Evolutionary conservation across 2,329 filamentous ascomycete species (phyloP), one percentile per base, ranked within the genome.

Genomic region (Aspergillus alliaceus): DNA sequence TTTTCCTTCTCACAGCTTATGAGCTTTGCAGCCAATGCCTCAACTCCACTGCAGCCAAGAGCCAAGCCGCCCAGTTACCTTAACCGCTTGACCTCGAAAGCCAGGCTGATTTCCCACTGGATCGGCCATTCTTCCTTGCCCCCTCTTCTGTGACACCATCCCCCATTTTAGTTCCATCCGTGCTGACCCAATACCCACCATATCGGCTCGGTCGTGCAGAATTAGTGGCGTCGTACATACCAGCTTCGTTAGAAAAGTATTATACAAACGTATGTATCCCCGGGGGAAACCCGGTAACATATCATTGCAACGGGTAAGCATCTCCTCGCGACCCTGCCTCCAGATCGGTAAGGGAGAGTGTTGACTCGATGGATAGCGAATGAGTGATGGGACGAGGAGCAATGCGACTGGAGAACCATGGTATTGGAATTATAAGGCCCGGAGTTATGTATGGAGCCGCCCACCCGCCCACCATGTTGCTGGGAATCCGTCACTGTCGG

Each of bases 141-240:
- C 52, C 55, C 44, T 48, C 44, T 48, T 56, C 54, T 51, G 27
- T 49, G 31, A 39, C 44, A 48, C 44, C 27, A 48, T 48, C 44
- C 27, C 51, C 51, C 53, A 52, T 53, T 59, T 56, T 59, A 20
- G 44, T 22, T 35, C 40, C 49, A 51, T 57, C 54, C 40, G 52
- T 31, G 48, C 53, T 51, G 53, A 50, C 55, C 60, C 62, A 60
- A 58, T 55, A 60, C 54, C 62, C 64, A 66, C 61, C 59, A 44
- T 59, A 60, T 57, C 51, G 64, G 62, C 59, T 60, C 59, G 48
- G 54, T 60, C 51, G 57, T 53, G 60, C 59, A 51, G 56, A 25
- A 27, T 56, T 50, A 56, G 53, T 54, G 51, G 5, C 35, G 27
- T 52, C n/a, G n/a, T 37, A 53, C 56, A 46, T 27, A 53, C 44